Evolutionary conservation across 1,284 basidiomycete species (phyloP), one percentile per base, ranked within the genome.

Genomic region (Agroathelia rolfsii): DNA sequence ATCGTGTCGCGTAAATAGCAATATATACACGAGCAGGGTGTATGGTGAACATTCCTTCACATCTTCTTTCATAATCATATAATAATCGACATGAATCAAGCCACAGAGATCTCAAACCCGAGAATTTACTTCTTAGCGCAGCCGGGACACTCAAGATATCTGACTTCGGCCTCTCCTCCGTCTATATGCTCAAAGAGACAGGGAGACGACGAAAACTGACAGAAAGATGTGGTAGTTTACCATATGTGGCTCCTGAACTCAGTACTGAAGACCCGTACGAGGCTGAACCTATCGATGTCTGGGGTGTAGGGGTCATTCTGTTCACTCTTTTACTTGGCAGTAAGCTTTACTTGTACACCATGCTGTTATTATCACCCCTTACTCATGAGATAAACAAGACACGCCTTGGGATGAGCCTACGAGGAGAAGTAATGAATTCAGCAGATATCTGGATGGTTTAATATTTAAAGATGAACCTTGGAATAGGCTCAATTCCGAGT

Each of bases 381-480:
- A 33, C 6, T 34, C 21, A 27, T 18, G 26, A 31, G 11, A 5
- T 19, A 29, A 4, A 2, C 30, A 13, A 95, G 90, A 95, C 52
- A 97, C 94, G 0, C 95, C 94, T 1, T 98, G 94, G 94, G 94
- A 97, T 50, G 86, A 95, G 51, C 92, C 94, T 3, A 90, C 90
- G 0, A 51, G 57, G 1, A 64, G 68, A 13, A 88, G 84, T 41
- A 71, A 75, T 2, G 94, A 98, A 55, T 98, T 76, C 52, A 52
- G 59, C 16, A 72, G 76, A 5, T 98, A 86, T 54, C 50, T 83
- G 2, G 68, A 68, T 0, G 90, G 90, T 2, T 63, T 81, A 34
- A 74, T 94, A 33, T 78, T 88, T 43, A 52, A 70, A 6, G 76
- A 87, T 44, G 65, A 68, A 3, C 94, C 94, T 0, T 98, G 94